Conservation (phyloP, 805 yeast species). For the Grigorovia yakushimaensis region DNA sequence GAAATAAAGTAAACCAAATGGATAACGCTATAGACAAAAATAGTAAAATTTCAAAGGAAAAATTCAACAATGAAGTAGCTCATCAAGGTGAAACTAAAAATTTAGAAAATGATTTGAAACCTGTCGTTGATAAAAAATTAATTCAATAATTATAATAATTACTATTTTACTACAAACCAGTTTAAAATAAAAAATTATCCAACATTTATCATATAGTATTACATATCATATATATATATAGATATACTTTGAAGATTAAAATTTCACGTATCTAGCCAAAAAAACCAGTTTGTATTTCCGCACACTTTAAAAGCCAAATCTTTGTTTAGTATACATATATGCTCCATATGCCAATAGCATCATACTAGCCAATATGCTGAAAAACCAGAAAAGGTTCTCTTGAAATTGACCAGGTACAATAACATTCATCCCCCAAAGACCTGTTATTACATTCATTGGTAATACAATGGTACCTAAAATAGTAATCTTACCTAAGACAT, state of each 20-base stretch:
- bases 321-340: constrained; percentile 40
- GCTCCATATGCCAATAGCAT: constrained; percentile 36
- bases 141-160: background rate
- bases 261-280: no score
- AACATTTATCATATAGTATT: no score
- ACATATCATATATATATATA: no score
- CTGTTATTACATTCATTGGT: constrained; percentile 92
- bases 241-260: no score
- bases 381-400: constrained; percentile 59
- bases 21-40: background rate
- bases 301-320: constrained; percentile 30
- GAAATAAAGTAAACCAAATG: constrained; percentile 1
- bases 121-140: constrained; percentile 7
- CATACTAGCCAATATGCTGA: constrained; percentile 40
- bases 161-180: background rate
- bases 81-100: constrained; percentile 23
- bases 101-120: constrained; percentile 17
- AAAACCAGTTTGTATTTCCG: no score
- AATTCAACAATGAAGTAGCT: constrained; percentile 25
- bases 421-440: constrained; percentile 98
- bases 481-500: constrained; percentile 87
- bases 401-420: constrained; percentile 84
- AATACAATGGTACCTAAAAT: constrained; percentile 89
- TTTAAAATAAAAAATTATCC: no score
- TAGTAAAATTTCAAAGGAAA: constrained; percentile 14